Base-by-base conservation (phyloP, 805 yeast genomes). In the Saccharomycopsis sp. region DNA sequence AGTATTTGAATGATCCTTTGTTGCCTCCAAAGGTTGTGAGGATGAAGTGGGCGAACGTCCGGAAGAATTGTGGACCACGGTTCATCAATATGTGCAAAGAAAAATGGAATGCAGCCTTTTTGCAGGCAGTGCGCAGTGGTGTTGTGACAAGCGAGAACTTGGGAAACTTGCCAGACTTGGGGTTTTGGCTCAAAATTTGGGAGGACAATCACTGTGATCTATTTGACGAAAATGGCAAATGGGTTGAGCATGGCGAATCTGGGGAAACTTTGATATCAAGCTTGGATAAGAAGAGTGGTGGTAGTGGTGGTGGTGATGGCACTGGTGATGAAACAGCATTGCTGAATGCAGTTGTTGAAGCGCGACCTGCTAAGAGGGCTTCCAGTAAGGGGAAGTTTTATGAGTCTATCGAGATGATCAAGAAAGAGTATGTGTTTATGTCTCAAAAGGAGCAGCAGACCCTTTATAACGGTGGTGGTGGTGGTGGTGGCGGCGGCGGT, bases 21-120 rank as follows among this genome's bases (percentile, higher is more conserved):
- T 18, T 38, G 5, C 9, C 10, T 5, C 69, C 68, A 48, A 71
- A 73, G 38, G n/a, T n/a, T n/a, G n/a, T n/a, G n/a, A n/a, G n/a
- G n/a, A n/a, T n/a, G n/a, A 77, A 73, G 45, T 88, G 96, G 96
- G 74, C 80, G 1, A 64, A 72, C 15, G 67, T 82, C 6, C 67
- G 84, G 32, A 64, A 50, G 67, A 71, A 46, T 69, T 73, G 79
- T 29, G 92, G 92, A 0, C 58, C 61, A 12, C 65, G 69, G 38
- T 81, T 78, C 0, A 63, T 81, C 32, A 71, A 68, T 32, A 69
- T 69, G 26, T 30, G 68, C 73, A 61, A 67, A 36, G 65, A 67
- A 34, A 67, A 68, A 9, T 88, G 92, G 79, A 89, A 83, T 51
- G 65, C 64, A 16, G 66, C 83, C 16, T 68, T 87, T 18, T 51